Evolutionary conservation across 2,329 filamentous ascomycete genomes (phyloP), one percentile per base, ranked within the genome.

Genomic region (Xylaria hypoxylon): DNA sequence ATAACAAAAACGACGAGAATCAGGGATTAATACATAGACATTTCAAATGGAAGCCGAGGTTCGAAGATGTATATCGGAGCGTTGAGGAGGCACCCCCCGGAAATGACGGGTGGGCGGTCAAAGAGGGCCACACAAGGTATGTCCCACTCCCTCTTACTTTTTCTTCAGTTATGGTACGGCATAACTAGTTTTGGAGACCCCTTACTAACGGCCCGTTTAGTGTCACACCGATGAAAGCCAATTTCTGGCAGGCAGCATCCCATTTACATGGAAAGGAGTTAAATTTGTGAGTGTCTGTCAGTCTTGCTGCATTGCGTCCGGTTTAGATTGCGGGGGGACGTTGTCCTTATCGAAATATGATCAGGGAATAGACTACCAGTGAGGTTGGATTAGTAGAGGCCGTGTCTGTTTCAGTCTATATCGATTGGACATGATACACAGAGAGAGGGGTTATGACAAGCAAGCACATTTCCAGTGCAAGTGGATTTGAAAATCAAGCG

Each of bases 11-110:
- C 73, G 42, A 79, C 77, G 48, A 69, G 68, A 64, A 76, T 84
- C 71, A 76, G 51, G 77, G 85, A 33, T 90, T 93, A 77, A 86
- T 83, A 62, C 93, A 97, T 79, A 93, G 92, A 78, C 92, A 96
- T 79, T 98, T 97, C 84, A 96, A 95, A 80, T 98, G 96, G 96
- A 89, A 92, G 53, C 96, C 95, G 2, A 88, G 88, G 69, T 96
- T 98, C 79, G 85, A 87, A 38, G 94, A 97, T 79, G 93, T 98
- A 2, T 93, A 93, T 79, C 88, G 91, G 76, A 94, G 92, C 71
- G 94, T 97, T n/a, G 89, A 94, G 72, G 87, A 91, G 70, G 89
- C 90, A 44, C 83, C 84, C 35, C 92, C 92, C 3, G 94, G 94
- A 3, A 96, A 93, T 76, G 96, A 99, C 79, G 96, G 95, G 5